These are phyloP conservation scores for Linnemannia elongata DNA, from an alignment of 192 early-diverging fungal species.

Conservation along the genomic window DNA sequence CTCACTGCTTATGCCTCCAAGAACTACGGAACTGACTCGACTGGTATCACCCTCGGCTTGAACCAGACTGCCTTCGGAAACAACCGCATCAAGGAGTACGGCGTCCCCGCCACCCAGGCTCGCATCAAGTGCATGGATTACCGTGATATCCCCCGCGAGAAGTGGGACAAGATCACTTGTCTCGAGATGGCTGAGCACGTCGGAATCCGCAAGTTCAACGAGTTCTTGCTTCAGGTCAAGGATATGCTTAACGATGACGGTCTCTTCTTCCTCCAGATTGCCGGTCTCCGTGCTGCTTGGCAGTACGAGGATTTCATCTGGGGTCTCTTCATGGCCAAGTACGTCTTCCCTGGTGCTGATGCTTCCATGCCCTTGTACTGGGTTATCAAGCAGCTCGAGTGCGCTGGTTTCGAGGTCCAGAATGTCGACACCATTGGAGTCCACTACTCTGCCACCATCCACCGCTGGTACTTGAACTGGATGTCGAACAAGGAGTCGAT, in stretches of 20 bases:
- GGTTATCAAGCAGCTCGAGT: conserved; percentile 94
- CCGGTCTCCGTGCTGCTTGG: conserved; percentile 86
- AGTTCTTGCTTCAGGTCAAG: conserved; percentile 92
- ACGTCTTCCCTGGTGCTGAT: conserved; percentile 98
- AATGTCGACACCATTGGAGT: conserved; percentile 92
- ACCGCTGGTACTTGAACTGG: conserved; percentile 99
- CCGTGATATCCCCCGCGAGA: conserved; percentile 95
- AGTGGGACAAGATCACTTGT: conserved; percentile 97
- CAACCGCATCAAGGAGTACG: conserved; percentile 83
- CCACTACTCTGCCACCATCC: conserved; percentile 97
- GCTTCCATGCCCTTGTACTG: conserved; percentile 97
- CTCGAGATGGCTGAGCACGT: conserved; percentile 99
- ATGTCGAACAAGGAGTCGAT: conserved; percentile 92
- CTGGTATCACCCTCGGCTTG: conserved; percentile 92
- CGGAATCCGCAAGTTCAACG: conserved; percentile 91
- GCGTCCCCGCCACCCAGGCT: conserved; percentile 80
- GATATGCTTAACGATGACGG: conserved; percentile 98
- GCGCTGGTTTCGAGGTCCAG: conserved; percentile 94
- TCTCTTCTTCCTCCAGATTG: conserved; percentile 97
- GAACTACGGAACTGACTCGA: conserved; percentile 89
- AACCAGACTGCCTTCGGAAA: conserved; percentile 95
- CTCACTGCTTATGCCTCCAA: conserved; percentile 91
- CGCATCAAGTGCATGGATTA: conserved; percentile 95
- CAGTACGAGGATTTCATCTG: conserved; percentile 77
- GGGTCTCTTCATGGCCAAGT: conserved; percentile 99